Evolutionary conservation across 345 rosid species (phyloP).

Genomic region (Brassica napus): DNA sequence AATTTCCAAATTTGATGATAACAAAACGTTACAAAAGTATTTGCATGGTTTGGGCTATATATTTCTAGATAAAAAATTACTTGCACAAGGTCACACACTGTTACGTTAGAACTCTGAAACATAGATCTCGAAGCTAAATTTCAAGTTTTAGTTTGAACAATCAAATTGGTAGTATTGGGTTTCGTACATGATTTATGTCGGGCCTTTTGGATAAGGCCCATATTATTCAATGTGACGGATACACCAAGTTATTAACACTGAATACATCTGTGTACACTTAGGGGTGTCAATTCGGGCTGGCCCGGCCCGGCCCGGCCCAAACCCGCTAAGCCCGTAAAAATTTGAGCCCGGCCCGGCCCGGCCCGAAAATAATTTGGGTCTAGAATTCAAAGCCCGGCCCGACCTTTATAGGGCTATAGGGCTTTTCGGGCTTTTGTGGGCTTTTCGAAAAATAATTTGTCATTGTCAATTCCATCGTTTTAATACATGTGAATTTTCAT

Average conservation of each 20-base stretch:
- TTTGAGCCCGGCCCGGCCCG: too few relatives aligned
- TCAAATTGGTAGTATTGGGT: neutral
- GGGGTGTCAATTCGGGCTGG: too few relatives aligned
- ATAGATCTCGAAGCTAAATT: neutral
- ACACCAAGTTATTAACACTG: conserved; percentile 2
- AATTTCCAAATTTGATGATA: conserved; percentile 4
- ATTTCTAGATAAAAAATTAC: conserved; percentile 6
- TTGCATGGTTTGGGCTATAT: conserved; percentile 8
- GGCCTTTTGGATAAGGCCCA: neutral
- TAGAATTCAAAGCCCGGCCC: too few relatives aligned
- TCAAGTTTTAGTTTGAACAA: neutral
- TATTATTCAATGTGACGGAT: neutral
- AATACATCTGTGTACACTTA: neutral
- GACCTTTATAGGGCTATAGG: too few relatives aligned
- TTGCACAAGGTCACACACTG: neutral
- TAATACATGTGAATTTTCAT: too few relatives aligned
- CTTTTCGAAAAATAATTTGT: too few relatives aligned
- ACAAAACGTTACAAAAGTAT: conserved; percentile 8
- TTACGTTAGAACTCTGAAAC: neutral
- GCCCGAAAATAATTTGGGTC: too few relatives aligned
- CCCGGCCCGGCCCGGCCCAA: too few relatives aligned
- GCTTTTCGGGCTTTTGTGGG: too few relatives aligned
- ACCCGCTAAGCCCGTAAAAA: too few relatives aligned
- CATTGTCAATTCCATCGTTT: too few relatives aligned
- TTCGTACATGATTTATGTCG: neutral